A percentile compares a stretch with the other conserved stretches of the same genome.
These are phyloP conservation scores for Citrus hindsii DNA, from an alignment of 345 rosid species.

Conservation along the genomic window DNA sequence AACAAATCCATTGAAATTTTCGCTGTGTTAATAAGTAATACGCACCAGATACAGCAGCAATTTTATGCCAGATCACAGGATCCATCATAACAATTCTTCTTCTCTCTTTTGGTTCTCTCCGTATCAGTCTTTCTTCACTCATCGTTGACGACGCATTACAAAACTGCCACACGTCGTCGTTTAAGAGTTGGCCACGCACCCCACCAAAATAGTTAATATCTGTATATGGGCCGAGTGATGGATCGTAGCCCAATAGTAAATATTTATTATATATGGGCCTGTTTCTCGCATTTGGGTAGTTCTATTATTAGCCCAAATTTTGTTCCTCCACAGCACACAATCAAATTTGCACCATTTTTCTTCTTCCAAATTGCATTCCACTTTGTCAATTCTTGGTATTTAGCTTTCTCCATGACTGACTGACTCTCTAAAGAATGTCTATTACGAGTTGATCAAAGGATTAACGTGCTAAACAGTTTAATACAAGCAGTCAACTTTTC, in stretches of 20 bases:
- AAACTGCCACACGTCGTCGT: background rate
- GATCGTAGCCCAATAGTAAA: background rate
- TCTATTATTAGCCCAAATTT: too few relatives aligned
- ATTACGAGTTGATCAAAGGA: background rate
- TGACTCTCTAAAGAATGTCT: too few relatives aligned
- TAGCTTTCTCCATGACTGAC: too few relatives aligned
- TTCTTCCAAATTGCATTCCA: too few relatives aligned
- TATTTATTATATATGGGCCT: background rate
- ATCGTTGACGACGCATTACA: background rate
- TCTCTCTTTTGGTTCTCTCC: background rate
- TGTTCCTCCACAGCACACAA: too few relatives aligned
- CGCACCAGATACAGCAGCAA: slow-evolving; percentile 80
- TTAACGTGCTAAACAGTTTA: background rate
- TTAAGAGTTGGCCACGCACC: background rate
- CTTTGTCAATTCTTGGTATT: too few relatives aligned
- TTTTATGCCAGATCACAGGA: slow-evolving; percentile 77
- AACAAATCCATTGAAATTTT: background rate
- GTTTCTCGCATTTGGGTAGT: background rate
- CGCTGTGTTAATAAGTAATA: background rate
- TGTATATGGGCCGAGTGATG: background rate
- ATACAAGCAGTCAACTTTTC: background rate
- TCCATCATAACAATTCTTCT: slow-evolving; percentile 67
- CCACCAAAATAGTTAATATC: background rate
- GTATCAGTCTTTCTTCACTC: background rate
- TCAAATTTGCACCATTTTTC: too few relatives aligned